Base-by-base conservation (phyloP, 805 yeast species). In the Saccharomyces paradoxus region DNA sequence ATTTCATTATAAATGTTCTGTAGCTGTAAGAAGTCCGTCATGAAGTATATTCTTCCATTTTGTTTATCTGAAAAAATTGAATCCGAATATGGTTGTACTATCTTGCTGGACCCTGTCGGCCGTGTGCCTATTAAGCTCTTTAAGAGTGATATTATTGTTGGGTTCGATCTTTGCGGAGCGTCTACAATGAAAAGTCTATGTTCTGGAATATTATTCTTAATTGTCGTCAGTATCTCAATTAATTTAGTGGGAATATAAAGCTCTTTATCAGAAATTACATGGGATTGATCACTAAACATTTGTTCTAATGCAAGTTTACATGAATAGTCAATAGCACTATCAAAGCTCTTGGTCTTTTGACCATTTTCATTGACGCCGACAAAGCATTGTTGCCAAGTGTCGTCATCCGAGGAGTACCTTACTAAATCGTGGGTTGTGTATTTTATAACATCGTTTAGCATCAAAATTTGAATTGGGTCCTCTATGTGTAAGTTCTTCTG, bases 391-490 rank as follows among this genome's bases (percentile, higher is more conserved):
- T 62, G 59, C 71, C 71, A 66, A 26, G 24, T 37, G 0, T 55
- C 49, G 2, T 24, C 24, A 4, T 30, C 26, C 10, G 51, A 28
- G 4, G 57, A 55, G 41, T 50, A 63, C 41, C 51, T 52, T 1
- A 68, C 66, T 22, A 63, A 44, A 56, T 68, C 72, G 50, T 66
- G 68, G 0, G 69, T 51, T 1, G 62, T 53, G 48, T 64, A 57
- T 50, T 60, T 58, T 1, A 67, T 41, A 10, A 68, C 55, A 56
- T 68, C 72, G 53, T 68, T 63, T 13, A 65, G 51, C 60, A 68
- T 58, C 10, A 66, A 22, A 27, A 68, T 55, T 47, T 64, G 64
- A 3, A 65, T 63, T 2, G 71, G 71, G 51, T 68, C 71, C 30
- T 64, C 61, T 17, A 65, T 61, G 54, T 58, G 48, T 53, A 59